Evolutionary conservation across 2,329 filamentous ascomycete genomes (phyloP).

Genomic region (Xylariales sp.): DNA sequence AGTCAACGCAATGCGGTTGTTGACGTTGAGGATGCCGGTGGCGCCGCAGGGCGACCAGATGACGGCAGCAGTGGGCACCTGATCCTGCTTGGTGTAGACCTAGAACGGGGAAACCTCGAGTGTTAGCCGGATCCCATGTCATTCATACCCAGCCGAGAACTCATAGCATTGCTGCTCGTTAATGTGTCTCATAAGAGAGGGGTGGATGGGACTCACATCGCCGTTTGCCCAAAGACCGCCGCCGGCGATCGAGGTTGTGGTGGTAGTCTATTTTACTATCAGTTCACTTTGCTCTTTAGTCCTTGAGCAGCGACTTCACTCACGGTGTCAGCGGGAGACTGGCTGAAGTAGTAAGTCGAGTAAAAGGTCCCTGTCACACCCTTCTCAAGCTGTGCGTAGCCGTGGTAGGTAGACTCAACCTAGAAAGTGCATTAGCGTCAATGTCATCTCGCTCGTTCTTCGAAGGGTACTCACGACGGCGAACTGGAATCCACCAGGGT

Average conservation of each 20-base stretch:
- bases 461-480: conserved; percentile 48
- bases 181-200: background rate
- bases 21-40: conserved; percentile 60
- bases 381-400: conserved; percentile 59
- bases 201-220: conserved; percentile 34
- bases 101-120: conserved; percentile 40
- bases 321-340: conserved; percentile 57
- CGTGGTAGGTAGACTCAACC: conserved; percentile 61
- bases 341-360: conserved; percentile 61
- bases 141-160: no score
- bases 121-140: conserved; percentile 13
- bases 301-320: conserved; percentile 22
- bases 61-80: conserved; percentile 57
- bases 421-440: conserved; percentile 14
- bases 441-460: background rate
- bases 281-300: conserved; percentile 8
- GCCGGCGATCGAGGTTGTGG: conserved; percentile 56
- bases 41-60: conserved; percentile 61
- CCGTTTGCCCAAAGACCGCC: conserved; percentile 56
- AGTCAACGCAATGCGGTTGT: conserved; percentile 59
- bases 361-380: conserved; percentile 59
- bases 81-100: conserved; percentile 61
- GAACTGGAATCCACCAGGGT: conserved; percentile 61
- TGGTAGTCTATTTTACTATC: conserved; percentile 51
- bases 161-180: background rate